Evolutionary conservation across 257 asterid genomes (phyloP), one percentile per base, ranked within the genome.

Genomic region (Lithospermum erythrorhizon): DNA sequence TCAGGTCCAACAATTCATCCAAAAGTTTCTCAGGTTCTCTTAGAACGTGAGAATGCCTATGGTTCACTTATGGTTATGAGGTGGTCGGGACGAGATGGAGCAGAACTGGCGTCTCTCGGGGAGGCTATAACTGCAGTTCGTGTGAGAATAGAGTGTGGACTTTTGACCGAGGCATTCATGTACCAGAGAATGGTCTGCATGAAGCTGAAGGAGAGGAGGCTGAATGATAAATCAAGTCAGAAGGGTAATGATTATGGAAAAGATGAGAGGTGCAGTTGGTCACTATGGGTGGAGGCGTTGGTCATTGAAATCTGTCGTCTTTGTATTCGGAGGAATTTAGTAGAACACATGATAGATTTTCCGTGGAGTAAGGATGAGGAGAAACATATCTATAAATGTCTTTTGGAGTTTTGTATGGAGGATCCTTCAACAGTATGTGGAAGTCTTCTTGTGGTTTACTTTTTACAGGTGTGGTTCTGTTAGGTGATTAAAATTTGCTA

Each of bases 341-440:
- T 89, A 3, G 97, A 86, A 77, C 84, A 82, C 52, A 93, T 93
- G 80, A 86, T 93, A 70, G 99, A 84, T 66, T 75, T 93, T 72
- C 97, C 99, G 27, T 93, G 99, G 99, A 83, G 82, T 68, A 69
- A 75, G 58, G 87, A 89, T 32, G 99, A 93, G 91, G 97, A 86
- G 76, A 84, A 84, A 72, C 82, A 86, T 71, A 81, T 93, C 56
- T 94, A 80, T 75, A 89, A 84, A 71, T 83, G 89, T 78, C 74
- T 89, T 66, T 70, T 86, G 73, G 96, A 84, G 67, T 82, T 79
- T 61, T 85, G 86, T 8, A 61, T 55, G 6, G 86, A 76, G 64
- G 90, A 89, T 63, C 95, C 95, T 63, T 78, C 81, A 61, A 79
- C 86, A 19, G 57, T 72, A 37, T 72, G 72, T 21, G 96, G 99